phyloP scores from a whole-genome alignment of 768 basidiomycete genomes.

The Pleurotus sapidus region DNA sequence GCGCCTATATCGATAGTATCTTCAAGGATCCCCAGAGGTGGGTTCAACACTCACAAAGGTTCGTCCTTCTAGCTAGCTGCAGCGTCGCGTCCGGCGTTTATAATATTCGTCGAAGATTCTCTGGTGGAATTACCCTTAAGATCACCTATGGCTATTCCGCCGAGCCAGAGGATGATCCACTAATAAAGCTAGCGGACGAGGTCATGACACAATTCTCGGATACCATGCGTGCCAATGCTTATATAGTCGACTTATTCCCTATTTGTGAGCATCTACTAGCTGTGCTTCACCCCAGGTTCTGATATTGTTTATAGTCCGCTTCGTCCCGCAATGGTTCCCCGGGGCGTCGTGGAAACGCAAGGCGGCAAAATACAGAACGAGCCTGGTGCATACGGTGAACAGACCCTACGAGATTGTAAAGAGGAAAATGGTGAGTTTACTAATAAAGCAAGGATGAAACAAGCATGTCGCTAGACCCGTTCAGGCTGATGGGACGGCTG shows the following conservation, averaged over 20 bases:
- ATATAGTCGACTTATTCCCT: conserved; percentile 21
- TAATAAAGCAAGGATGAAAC: background rate
- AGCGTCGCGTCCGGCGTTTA: conserved; percentile 8
- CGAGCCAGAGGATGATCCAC: conserved; percentile 18
- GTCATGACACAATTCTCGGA: conserved; percentile 21
- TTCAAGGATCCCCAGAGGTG: background rate
- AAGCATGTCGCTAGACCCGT: no score
- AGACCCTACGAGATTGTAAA: conserved; percentile 28
- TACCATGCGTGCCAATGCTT: conserved; percentile 10
- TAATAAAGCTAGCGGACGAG: conserved; percentile 19
- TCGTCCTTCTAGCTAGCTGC: background rate
- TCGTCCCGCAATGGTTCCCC: conserved; percentile 29
- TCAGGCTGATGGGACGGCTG: conserved; percentile 55
- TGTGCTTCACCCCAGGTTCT: background rate
- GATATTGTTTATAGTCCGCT: conserved; percentile 14
- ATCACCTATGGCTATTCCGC: conserved; percentile 26
- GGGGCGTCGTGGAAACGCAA: conserved; percentile 24
- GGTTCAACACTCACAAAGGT: background rate
- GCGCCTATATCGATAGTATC: background rate
- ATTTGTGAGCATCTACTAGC: background rate
- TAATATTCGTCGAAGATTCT: background rate
- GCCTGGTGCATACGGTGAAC: conserved; percentile 15
- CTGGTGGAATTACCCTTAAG: conserved; percentile 21
- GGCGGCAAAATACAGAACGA: conserved; percentile 9
- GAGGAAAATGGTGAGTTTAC: conserved; percentile 29